These are phyloP conservation scores for Coniella lustricola DNA, from an alignment of 2,329 filamentous ascomycete genomes.

Conservation along the genomic window DNA sequence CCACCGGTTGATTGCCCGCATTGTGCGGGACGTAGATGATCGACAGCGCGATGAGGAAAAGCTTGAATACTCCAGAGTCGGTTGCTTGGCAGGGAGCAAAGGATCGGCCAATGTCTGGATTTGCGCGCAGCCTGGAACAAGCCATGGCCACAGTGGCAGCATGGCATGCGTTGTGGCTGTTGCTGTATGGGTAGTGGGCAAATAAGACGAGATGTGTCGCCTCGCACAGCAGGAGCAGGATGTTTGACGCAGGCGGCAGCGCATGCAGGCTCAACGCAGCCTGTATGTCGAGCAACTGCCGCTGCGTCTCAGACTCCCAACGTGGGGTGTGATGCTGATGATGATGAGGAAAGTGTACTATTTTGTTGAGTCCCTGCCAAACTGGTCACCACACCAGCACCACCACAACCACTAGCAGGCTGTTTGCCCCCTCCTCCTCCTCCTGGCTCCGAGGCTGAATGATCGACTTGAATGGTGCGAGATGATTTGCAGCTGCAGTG, in stretches of 20 bases:
- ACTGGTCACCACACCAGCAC: too few species aligned
- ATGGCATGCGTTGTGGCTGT: not conserved
- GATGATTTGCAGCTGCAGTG: constrained; percentile 3
- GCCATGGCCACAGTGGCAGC: not conserved
- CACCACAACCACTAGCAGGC: not conserved
- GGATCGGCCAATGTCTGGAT: too few species aligned
- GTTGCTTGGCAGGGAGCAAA: too few species aligned
- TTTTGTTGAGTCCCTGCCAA: too few species aligned
- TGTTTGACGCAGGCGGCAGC: constrained; percentile 4
- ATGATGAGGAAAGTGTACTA: too few species aligned
- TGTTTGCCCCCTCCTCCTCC: not conserved
- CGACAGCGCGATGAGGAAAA: too few species aligned
- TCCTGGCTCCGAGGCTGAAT: not conserved
- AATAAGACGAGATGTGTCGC: not conserved
- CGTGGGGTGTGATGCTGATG: not conserved
- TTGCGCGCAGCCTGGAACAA: too few species aligned
- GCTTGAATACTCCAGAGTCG: too few species aligned
- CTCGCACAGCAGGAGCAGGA: not conserved
- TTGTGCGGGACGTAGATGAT: too few species aligned
- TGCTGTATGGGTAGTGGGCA: not conserved
- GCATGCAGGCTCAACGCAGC: not conserved
- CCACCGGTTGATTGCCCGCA: too few species aligned
- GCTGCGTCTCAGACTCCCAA: not conserved
- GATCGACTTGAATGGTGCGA: not conserved
- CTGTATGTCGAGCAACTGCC: constrained; percentile 7